A percentile compares a stretch with the other conserved stretches of the same genome.
These are phyloP conservation scores for Gossypium longicalyx DNA, from an alignment of 345 rosid genomes.

Conservation along the genomic window DNA sequence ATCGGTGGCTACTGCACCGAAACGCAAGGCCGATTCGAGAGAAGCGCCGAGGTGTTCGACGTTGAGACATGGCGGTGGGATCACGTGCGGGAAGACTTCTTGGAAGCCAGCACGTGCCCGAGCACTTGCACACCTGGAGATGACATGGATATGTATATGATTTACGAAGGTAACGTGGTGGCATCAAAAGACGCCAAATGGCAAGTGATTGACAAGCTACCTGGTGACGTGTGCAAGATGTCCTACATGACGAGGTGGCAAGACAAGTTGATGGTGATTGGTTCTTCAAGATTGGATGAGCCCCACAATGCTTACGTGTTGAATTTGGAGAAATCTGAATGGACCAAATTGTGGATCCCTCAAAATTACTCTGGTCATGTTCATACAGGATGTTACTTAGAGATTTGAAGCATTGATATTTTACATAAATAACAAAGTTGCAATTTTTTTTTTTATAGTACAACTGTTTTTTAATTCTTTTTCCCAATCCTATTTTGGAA, in stretches of 20 bases:
- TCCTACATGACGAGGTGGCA: conserved; percentile 39
- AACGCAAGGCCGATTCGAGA: conserved; percentile 59
- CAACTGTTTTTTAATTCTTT: no score
- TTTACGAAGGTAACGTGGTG: conserved; percentile 30
- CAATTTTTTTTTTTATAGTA: no score
- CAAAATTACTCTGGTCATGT: conserved; percentile 46
- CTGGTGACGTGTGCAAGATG: conserved; percentile 37
- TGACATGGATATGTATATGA: background rate
- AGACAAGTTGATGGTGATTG: conserved; percentile 54
- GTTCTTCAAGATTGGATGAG: conserved; percentile 29
- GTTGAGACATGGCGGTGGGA: conserved; percentile 44
- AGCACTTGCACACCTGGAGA: conserved; percentile 23
- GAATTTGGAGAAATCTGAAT: conserved; percentile 31
- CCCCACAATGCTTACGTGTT: conserved; percentile 31
- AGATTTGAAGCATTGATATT: conserved; percentile 6
- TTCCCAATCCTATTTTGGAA: no score
- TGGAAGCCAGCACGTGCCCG: conserved; percentile 32
- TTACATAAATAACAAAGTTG: background rate
- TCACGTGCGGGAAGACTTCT: conserved; percentile 24
- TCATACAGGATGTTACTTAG: conserved; percentile 55
- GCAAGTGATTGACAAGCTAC: conserved; percentile 41
- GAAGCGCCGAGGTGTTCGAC: conserved; percentile 45
- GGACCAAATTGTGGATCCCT: conserved; percentile 43
- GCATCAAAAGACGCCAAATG: conserved; percentile 27
- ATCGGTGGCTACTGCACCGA: conserved; percentile 74